Evolutionary conservation across 805 yeast species (phyloP).

Genomic region (Barnettozyma californica): DNA sequence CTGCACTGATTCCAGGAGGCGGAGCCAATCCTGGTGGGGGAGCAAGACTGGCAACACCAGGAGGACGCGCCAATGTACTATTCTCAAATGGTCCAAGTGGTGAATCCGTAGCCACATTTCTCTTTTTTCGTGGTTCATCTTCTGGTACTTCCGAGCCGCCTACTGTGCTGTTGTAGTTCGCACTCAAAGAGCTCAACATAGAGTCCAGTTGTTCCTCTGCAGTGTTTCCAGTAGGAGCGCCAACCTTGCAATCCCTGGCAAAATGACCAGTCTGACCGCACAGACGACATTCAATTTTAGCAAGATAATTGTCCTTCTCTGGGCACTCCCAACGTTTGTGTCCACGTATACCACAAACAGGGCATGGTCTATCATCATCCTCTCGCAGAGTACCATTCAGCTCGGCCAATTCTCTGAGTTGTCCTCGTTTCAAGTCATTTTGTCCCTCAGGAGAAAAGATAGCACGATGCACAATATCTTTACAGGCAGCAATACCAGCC

Average conservation of each 20-base stretch:
- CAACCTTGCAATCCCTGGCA: slow-evolving; percentile 68
- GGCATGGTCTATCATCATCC: slow-evolving; percentile 60
- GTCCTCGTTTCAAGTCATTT: slow-evolving; percentile 86
- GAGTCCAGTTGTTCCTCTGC: slow-evolving; percentile 33
- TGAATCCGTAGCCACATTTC: slow-evolving; percentile 7
- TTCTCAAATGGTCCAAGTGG: slow-evolving; percentile 6
- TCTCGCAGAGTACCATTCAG: slow-evolving; percentile 92
- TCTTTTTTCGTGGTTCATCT: slow-evolving; percentile 11
- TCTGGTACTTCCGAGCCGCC: not conserved
- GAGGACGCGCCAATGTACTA: slow-evolving; percentile 5
- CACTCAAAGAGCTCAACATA: slow-evolving; percentile 45
- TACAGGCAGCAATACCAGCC: slow-evolving; percentile 68
- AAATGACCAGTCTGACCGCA: slow-evolving; percentile 87
- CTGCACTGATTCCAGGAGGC: slow-evolving; percentile 12
- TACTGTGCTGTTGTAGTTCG: slow-evolving; percentile 14
- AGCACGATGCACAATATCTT: slow-evolving; percentile 75
- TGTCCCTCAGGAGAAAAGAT: slow-evolving; percentile 89
- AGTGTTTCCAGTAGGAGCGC: slow-evolving; percentile 9
- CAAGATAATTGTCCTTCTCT: slow-evolving; percentile 42
- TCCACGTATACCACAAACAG: slow-evolving; percentile 60
- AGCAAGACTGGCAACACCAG: slow-evolving; percentile 21
- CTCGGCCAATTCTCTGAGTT: slow-evolving; percentile 85
- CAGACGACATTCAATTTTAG: slow-evolving; percentile 57
- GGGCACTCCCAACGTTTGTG: slow-evolving; percentile 67
- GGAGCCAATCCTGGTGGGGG: slow-evolving; percentile 21